phyloP scores from a whole-genome alignment of 768 basidiomycete species.

The Cystofilobasidium macerans region DNA sequence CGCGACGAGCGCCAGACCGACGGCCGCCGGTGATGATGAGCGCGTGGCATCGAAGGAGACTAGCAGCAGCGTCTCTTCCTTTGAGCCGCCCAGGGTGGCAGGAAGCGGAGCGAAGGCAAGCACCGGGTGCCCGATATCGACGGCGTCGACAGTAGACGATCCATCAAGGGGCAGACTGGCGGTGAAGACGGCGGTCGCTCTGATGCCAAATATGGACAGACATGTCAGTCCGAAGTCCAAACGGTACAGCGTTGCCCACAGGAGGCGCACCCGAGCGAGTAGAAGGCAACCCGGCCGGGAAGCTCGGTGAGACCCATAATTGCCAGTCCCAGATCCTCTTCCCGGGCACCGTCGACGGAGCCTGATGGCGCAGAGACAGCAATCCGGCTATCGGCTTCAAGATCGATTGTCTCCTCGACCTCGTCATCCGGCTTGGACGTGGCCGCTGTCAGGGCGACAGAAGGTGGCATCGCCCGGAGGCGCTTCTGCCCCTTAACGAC shows the following conservation, averaged over 20 bases:
- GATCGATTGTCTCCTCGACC: slow-evolving; percentile 13
- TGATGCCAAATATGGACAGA: slow-evolving; percentile 32
- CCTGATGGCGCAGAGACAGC: neutral
- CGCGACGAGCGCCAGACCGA: neutral
- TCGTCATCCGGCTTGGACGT: slow-evolving; percentile 22
- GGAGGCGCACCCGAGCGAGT: slow-evolving; percentile 60
- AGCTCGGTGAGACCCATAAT: slow-evolving; percentile 48
- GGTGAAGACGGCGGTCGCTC: slow-evolving; percentile 59
- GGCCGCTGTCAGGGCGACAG: neutral
- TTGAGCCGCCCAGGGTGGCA: slow-evolving; percentile 6
- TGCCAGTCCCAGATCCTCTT: slow-evolving; percentile 43
- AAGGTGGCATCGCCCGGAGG: neutral
- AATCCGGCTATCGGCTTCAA: slow-evolving; percentile 8
- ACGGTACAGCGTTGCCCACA: too few relatives aligned
- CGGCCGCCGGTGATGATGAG: neutral
- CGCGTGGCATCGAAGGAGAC: slow-evolving; percentile 44
- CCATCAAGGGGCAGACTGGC: slow-evolving; percentile 37
- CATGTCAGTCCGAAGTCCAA: neutral
- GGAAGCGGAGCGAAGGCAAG: slow-evolving; percentile 47
- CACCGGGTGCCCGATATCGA: slow-evolving; percentile 52
- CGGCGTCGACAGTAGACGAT: slow-evolving; percentile 35
- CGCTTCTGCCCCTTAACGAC: slow-evolving; percentile 15
- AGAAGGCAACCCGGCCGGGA: slow-evolving; percentile 40
- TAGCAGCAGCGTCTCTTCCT: slow-evolving; percentile 41
- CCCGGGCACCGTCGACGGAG: slow-evolving; percentile 4